Conservation (phyloP, 2,329 filamentous ascomycete genomes). For the Penicillium sclerotiorum region DNA sequence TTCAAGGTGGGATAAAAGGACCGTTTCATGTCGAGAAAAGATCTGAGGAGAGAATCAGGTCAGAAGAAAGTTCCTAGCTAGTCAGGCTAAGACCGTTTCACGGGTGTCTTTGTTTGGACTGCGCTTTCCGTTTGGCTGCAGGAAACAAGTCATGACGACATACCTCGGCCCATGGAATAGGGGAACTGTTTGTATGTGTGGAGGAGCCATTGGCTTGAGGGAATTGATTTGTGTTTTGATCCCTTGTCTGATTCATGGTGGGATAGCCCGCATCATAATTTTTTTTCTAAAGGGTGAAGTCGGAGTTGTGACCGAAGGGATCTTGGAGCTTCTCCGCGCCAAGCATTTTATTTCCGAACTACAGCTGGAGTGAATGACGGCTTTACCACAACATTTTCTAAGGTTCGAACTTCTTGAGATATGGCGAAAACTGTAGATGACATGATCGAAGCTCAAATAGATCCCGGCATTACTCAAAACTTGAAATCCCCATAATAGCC, state of each 20-base stretch:
- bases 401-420: no score
- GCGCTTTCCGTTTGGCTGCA: conserved; percentile 5
- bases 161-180: conserved; percentile 27
- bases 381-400: no score
- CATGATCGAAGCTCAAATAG: no score
- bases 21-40: conserved; percentile 43
- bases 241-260: conserved; percentile 9
- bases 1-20: conserved; percentile 43
- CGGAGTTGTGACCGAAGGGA: conserved; percentile 1
- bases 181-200: not conserved
- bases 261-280: not conserved
- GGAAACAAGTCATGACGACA: conserved; percentile 13
- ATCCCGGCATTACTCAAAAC: no score
- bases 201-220: not conserved
- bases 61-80: no score
- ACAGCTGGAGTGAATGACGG: no score
- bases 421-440: no score
- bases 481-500: no score
- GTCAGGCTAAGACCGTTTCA: not conserved
- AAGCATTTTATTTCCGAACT: no score
- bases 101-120: not conserved
- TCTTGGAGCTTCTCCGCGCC: conserved; percentile 24
- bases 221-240: not conserved
- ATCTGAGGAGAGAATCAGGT: conserved; percentile 39
- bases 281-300: conserved; percentile 7